Base-by-base conservation (phyloP, 768 basidiomycete species). In the Russula sp. region DNA sequence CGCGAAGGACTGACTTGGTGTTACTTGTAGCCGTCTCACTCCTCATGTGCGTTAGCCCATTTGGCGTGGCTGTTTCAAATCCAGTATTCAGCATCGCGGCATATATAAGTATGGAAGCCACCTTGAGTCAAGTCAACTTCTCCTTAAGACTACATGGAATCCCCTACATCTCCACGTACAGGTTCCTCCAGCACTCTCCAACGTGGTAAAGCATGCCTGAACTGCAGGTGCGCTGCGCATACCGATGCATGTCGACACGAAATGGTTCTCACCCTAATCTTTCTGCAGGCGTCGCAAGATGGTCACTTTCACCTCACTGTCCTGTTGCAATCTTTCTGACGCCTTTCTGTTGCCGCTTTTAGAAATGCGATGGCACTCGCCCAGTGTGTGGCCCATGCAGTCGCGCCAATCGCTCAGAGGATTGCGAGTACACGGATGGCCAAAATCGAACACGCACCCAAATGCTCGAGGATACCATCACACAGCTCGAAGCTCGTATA, bases 401-500 rank as follows among this genome's bases (percentile, higher is more conserved):
- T 40, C 73, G 77, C 8, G 80, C 82, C 44, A 82, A 84, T 40
- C 82, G 84, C 60, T 78, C 78, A 42, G 85, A 86, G 52, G 83
- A 84, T n/a, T 88, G 86, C 71, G 85, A 87, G 73, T 88, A 86
- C 71, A 77, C 82, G 5, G 86, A 87, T 68, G 83, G 83, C 4
- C 80, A 79, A 52, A 78, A 77, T 57, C 79, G 84, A 63, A 81
- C 85, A 31, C 76, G 84, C 61, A 86, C 83, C 3, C 77, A 84
- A 68, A 77, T 77, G 18, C 71, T 87, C 32, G 84, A 86, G 70
- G 85, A 87, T 39, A 80, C 81, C 2, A 75, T 87, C 34, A 75
- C 78, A 1, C 77, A 82, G 34, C 73, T 87, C 56, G 80, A 80
- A 71, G 78, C 82, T 44, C 78, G 85, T 45, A 72, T 87, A 52